These are phyloP conservation scores for Penicillium sp. DNA, from an alignment of 2,329 filamentous ascomycete genomes.

Conservation along the genomic window DNA sequence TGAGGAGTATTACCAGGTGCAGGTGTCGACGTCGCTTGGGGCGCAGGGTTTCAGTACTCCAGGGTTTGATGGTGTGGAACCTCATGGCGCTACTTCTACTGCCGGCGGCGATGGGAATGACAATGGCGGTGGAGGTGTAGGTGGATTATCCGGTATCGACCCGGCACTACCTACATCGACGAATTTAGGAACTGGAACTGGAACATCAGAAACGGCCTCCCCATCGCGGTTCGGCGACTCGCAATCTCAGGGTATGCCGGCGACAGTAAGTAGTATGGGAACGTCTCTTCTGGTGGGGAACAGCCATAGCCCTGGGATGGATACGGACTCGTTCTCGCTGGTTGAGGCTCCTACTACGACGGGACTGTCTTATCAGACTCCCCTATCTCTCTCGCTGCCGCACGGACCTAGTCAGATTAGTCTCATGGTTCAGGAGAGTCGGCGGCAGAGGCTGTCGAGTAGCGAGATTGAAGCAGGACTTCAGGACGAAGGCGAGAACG, in stretches of 20 bases:
- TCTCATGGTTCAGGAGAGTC: slow-evolving; percentile 25
- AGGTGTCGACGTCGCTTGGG: slow-evolving; percentile 18
- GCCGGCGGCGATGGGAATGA: not conserved
- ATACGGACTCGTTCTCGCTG: not conserved
- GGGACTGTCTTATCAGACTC: slow-evolving; percentile 12
- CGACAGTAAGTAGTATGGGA: slow-evolving; percentile 9
- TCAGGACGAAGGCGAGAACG: not conserved
- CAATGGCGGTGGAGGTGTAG: not conserved
- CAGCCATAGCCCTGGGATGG: not conserved
- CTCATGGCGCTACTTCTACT: not conserved
- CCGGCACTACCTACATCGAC: not conserved
- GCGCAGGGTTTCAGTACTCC: not conserved
- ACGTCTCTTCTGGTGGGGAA: not conserved
- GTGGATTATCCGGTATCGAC: not conserved
- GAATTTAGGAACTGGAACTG: not conserved
- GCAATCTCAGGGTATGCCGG: slow-evolving; percentile 11
- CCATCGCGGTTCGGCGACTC: slow-evolving; percentile 15
- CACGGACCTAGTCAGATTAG: slow-evolving; percentile 26
- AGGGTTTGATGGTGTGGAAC: not conserved
- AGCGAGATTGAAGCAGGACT: not conserved
- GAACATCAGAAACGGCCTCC: slow-evolving; percentile 10
- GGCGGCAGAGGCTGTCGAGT: slow-evolving; percentile 1
- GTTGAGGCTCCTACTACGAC: not conserved
- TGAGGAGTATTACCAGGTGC: slow-evolving; percentile 20
- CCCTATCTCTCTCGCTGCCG: slow-evolving; percentile 19